phyloP scores from a whole-genome alignment of 2,329 filamentous ascomycete genomes.

The Xylaria hypoxylon region DNA sequence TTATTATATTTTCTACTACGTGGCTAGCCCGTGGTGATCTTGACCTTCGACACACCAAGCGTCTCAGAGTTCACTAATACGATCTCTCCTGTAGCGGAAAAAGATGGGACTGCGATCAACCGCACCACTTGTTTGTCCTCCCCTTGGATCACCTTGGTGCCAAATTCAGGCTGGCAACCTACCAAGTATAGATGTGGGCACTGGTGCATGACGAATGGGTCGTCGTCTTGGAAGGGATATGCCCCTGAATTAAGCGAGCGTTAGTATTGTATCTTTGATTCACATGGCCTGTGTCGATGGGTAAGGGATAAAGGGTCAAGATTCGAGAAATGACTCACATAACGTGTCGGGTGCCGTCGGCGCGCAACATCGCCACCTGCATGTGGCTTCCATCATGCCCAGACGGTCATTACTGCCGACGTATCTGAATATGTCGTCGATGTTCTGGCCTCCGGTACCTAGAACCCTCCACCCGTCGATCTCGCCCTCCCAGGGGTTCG shows the following conservation, averaged over 20 bases:
- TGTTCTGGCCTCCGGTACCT: conserved; percentile 89
- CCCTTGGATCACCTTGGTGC: conserved; percentile 75
- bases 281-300: neutral
- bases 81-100: conserved; percentile 80
- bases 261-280: conserved; percentile 13
- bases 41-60: conserved; percentile 79
- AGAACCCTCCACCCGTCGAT: conserved; percentile 90
- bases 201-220: conserved; percentile 86
- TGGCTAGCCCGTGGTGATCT: conserved; percentile 55
- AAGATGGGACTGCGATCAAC: conserved; percentile 85
- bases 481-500: conserved; percentile 93
- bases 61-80: conserved; percentile 89
- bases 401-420: conserved; percentile 81
- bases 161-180: conserved; percentile 84
- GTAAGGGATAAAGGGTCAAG: neutral
- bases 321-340: conserved; percentile 68
- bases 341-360: conserved; percentile 96
- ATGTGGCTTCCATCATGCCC: conserved; percentile 93
- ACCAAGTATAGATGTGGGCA: conserved; percentile 94
- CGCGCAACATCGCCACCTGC: conserved; percentile 89
- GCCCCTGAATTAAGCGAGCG: conserved; percentile 71
- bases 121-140: conserved; percentile 76
- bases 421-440: conserved; percentile 95
- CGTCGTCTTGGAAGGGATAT: conserved; percentile 94
- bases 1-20: conserved; percentile 11